Percentiles rank a stretch among this genome's conserved stretches.
These are phyloP conservation scores for Pyropia yezoensis DNA, from an alignment of 23 red algal genomes.

Conservation along the genomic window DNA sequence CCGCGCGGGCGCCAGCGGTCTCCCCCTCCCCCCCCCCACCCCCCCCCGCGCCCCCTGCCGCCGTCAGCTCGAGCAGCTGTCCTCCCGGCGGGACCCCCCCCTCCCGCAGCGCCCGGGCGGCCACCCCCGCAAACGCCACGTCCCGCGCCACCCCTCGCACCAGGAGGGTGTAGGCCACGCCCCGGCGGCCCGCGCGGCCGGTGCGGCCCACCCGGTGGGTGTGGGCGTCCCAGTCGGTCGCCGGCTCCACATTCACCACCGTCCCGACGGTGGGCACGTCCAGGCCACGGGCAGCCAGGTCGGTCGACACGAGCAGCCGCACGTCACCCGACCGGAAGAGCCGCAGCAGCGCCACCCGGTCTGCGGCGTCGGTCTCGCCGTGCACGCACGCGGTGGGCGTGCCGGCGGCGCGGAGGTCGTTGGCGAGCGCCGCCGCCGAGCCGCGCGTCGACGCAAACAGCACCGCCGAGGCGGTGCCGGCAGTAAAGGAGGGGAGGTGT, in stretches of 20 bases:
- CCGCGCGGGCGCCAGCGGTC: too few relatives aligned
- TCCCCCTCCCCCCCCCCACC: too few relatives aligned
- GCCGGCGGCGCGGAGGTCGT: constrained; percentile 32
- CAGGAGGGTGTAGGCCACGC: constrained; percentile 62
- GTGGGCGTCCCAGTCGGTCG: constrained; percentile 64
- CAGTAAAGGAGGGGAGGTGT: neutral
- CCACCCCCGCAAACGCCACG: constrained; percentile 30
- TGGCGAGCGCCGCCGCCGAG: constrained; percentile 48
- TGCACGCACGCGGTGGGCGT: constrained; percentile 54
- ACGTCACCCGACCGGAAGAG: constrained; percentile 64
- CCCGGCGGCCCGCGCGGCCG: constrained; percentile 47
- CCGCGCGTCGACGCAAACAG: constrained; percentile 67
- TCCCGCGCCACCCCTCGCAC: constrained; percentile 10
- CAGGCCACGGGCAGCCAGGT: constrained; percentile 64
- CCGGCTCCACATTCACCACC: constrained; percentile 64
- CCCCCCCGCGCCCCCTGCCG: too few relatives aligned
- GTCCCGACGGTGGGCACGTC: constrained; percentile 58
- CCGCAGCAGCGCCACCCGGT: constrained; percentile 47
- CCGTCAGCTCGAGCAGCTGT: too few relatives aligned
- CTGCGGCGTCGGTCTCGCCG: constrained; percentile 68
- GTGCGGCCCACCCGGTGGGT: constrained; percentile 72
- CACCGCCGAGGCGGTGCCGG: constrained; percentile 39
- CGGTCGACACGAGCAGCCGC: constrained; percentile 54
- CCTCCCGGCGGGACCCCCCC: neutral
- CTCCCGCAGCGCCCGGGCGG: neutral